These are phyloP conservation scores for Cajanus cajan DNA, from an alignment of 306 rosid species.

Conservation along the genomic window DNA sequence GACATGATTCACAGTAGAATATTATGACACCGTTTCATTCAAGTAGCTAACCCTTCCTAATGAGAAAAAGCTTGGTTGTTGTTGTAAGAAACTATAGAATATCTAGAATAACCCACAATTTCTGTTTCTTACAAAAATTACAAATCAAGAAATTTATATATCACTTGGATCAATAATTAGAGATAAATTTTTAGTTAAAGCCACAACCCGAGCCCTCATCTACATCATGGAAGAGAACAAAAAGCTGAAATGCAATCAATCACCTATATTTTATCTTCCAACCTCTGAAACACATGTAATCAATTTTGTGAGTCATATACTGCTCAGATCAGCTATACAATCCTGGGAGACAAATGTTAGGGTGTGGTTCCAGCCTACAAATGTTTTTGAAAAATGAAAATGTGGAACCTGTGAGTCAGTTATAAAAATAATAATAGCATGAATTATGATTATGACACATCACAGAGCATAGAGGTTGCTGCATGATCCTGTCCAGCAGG, in stretches of 20 bases:
- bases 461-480: background rate
- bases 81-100: background rate
- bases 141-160: background rate
- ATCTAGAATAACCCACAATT: background rate
- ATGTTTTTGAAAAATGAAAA: background rate
- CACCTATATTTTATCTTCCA: too few relatives aligned
- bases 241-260: too few relatives aligned
- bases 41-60: background rate
- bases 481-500: background rate
- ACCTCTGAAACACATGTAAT: too few relatives aligned
- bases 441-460: background rate
- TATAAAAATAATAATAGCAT: constrained; percentile 3
- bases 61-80: background rate
- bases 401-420: background rate
- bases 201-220: background rate
- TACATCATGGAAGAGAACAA: background rate
- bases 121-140: background rate
- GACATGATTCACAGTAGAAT: background rate
- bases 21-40: background rate
- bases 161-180: background rate
- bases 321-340: too few relatives aligned
- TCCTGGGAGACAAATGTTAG: too few relatives aligned
- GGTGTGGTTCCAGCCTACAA: background rate
- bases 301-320: too few relatives aligned
- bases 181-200: background rate